A percentile compares a stretch with the other conserved stretches of the same genome.
Evolutionary conservation across 192 early-diverging fungal species (phyloP).

Genomic region (Backusella macrospora): DNA sequence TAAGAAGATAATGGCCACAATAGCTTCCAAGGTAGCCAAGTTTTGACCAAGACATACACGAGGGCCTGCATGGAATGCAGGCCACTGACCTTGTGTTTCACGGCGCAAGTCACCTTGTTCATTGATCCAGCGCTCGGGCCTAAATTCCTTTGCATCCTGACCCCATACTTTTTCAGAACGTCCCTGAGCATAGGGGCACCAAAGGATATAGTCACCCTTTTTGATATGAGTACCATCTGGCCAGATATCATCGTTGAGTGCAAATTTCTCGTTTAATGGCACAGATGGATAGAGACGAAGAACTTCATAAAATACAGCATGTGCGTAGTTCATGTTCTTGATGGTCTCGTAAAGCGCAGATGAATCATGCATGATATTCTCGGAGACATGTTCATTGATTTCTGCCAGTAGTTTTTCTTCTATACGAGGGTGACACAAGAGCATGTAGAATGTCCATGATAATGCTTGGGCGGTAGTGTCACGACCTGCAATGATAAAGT

Average conservation of each 20-base stretch:
- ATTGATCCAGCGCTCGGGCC: constrained; percentile 69
- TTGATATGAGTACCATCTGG: constrained; percentile 61
- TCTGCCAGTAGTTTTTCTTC: constrained; percentile 50
- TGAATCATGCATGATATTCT: constrained; percentile 28
- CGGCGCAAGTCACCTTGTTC: constrained; percentile 36
- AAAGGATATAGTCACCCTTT: constrained; percentile 55
- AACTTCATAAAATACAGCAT: constrained; percentile 52
- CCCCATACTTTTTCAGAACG: constrained; percentile 64
- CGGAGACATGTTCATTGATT: constrained; percentile 28
- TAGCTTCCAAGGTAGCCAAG: constrained; percentile 49
- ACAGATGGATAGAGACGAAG: constrained; percentile 71
- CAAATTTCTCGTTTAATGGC: constrained; percentile 58
- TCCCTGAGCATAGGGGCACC: constrained; percentile 58
- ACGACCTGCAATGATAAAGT: constrained; percentile 43
- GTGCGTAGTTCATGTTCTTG: constrained; percentile 41
- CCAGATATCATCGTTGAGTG: constrained; percentile 56
- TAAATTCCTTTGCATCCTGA: constrained; percentile 59
- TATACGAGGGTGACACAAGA: constrained; percentile 42
- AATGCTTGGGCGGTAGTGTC: constrained; percentile 56
- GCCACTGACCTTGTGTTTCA: constrained; percentile 51
- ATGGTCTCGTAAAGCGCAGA: constrained; percentile 32
- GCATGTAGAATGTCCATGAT: constrained; percentile 51
- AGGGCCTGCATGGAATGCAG: constrained; percentile 65
- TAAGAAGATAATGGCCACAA: constrained; percentile 43
- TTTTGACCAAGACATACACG: constrained; percentile 43